phyloP scores from a whole-genome alignment of 768 basidiomycete species.

The Grammothele lineata region DNA sequence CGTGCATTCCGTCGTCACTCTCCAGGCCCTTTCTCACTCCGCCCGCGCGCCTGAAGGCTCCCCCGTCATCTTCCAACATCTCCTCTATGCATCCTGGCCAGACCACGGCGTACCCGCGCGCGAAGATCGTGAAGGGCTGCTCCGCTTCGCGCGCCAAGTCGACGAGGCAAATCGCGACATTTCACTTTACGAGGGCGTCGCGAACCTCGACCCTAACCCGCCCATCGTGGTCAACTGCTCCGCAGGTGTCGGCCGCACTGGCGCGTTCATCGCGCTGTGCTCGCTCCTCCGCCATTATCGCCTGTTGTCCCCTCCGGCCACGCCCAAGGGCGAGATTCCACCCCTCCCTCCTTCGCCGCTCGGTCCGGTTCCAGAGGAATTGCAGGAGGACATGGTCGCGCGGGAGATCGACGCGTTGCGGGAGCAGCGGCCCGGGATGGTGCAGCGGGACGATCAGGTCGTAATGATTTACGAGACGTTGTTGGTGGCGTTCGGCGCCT shows the following conservation, averaged over 20 bases:
- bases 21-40: constrained; percentile 34
- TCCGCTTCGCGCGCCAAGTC: constrained; percentile 61
- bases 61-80: constrained; percentile 57
- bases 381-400: constrained; percentile 54
- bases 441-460: constrained; percentile 66
- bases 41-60: constrained; percentile 21
- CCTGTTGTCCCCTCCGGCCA: constrained; percentile 35
- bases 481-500: constrained; percentile 20
- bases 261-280: constrained; percentile 76
- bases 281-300: constrained; percentile 68
- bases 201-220: constrained; percentile 50
- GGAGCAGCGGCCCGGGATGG: constrained; percentile 82
- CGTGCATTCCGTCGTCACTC: constrained; percentile 54
- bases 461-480: constrained; percentile 57
- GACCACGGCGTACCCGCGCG: constrained; percentile 76
- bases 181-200: constrained; percentile 24
- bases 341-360: constrained; percentile 48
- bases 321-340: constrained; percentile 22
- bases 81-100: constrained; percentile 78
- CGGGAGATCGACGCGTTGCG: constrained; percentile 74
- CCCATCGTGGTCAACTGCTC: constrained; percentile 83
- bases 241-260: constrained; percentile 84
- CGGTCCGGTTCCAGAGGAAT: constrained; percentile 46
- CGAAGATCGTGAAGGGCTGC: constrained; percentile 53
- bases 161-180: constrained; percentile 55